Conservation (phyloP, 2,329 filamentous ascomycete species). For the Mycogone perniciosa region DNA sequence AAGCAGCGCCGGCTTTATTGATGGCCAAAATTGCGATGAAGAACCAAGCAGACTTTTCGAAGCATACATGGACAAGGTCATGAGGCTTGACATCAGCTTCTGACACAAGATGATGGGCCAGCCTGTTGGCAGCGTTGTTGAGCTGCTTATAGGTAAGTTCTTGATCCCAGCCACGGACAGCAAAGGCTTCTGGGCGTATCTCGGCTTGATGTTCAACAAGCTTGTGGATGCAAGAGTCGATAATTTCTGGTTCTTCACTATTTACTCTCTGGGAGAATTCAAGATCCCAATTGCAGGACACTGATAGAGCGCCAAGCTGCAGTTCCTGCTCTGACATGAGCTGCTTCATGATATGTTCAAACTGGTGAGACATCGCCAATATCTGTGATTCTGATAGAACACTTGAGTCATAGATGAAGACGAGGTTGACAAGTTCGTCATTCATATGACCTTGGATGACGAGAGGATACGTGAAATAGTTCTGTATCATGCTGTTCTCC, state of each 20-base stretch:
- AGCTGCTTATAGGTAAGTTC: conserved; percentile 33
- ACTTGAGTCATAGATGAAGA: conserved; percentile 1
- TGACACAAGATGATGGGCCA: conserved; percentile 10
- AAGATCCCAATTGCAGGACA: background rate
- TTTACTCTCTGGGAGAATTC: background rate
- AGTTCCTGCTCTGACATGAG: background rate
- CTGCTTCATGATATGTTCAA: background rate
- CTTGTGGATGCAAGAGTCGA: background rate
- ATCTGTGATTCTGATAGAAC: conserved; percentile 1
- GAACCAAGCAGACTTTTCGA: conserved; percentile 10
- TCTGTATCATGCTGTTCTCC: background rate
- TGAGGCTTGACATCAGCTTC: conserved; percentile 10
- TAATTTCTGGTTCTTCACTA: background rate
- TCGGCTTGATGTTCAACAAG: conserved; percentile 3
- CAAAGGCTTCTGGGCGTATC: background rate
- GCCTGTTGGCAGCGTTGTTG: background rate
- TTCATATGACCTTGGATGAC: conserved; percentile 5
- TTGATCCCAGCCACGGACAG: conserved; percentile 16
- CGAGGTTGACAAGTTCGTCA: background rate
- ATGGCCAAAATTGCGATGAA: conserved; percentile 15
- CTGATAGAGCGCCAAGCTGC: background rate
- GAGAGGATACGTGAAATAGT: conserved; percentile 9
- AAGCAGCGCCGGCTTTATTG: conserved; percentile 13
- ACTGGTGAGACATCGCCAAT: conserved; percentile 3
- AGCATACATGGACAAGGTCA: conserved; percentile 4